A percentile compares a stretch with the other conserved stretches of the same genome.
phyloP scores from a whole-genome alignment of 139 green algal species.

The Chlorella sp. region DNA sequence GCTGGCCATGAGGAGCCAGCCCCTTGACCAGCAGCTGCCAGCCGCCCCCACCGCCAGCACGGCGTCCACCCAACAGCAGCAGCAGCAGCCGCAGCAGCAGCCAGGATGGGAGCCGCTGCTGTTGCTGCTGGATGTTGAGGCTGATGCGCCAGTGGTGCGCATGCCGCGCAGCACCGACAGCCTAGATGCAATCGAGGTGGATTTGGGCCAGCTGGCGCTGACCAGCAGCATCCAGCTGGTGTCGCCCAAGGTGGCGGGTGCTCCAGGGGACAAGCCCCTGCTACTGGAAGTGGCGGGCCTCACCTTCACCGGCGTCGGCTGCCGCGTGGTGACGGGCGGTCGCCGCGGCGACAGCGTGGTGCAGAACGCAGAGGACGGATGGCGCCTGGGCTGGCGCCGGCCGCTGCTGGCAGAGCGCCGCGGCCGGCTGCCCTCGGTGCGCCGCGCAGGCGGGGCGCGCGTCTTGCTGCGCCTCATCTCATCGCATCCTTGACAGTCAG shows the following conservation, averaged over 20 bases:
- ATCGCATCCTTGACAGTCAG: background rate
- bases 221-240: slow-evolving; percentile 54
- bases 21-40: background rate
- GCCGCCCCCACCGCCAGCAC: too few species aligned
- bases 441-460: background rate
- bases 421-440: slow-evolving; percentile 21
- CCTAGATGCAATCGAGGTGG: slow-evolving; percentile 58
- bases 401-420: slow-evolving; percentile 20
- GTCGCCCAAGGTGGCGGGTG: slow-evolving; percentile 27
- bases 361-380: slow-evolving; percentile 32
- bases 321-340: slow-evolving; percentile 39
- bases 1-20: slow-evolving; percentile 42
- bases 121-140: slow-evolving; percentile 75
- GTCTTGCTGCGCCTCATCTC: too few species aligned
- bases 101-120: too few species aligned
- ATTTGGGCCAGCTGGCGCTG: slow-evolving; percentile 75
- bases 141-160: slow-evolving; percentile 76
- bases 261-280: background rate
- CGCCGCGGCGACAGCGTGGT: slow-evolving; percentile 67
- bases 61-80: background rate
- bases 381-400: slow-evolving; percentile 33
- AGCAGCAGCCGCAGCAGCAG: background rate
- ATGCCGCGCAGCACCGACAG: slow-evolving; percentile 64
- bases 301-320: slow-evolving; percentile 41
- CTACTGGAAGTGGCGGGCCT: slow-evolving; percentile 49